phyloP scores from a whole-genome alignment of 139 green algal species.

The Picochlorum costavermella region DNA sequence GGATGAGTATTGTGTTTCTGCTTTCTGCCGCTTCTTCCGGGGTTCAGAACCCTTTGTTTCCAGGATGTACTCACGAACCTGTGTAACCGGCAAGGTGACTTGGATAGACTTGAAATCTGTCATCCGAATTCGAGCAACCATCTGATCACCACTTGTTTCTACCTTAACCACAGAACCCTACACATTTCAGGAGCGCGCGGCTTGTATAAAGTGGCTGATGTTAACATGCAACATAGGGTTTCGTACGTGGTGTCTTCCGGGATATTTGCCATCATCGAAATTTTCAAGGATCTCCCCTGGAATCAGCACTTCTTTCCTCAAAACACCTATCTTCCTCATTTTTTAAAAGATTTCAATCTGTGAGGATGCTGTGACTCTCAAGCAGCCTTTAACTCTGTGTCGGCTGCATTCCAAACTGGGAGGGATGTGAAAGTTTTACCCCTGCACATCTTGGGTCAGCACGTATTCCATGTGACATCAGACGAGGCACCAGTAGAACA shows the following conservation, averaged over 20 bases:
- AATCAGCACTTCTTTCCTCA: slow-evolving; percentile 1
- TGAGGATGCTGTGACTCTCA: no score
- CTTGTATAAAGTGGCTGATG: no score
- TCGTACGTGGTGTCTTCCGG: not conserved
- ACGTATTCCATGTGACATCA: no score
- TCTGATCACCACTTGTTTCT: not conserved
- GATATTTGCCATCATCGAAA: not conserved
- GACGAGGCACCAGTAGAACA: not conserved
- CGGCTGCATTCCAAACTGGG: no score
- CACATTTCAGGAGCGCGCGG: not conserved
- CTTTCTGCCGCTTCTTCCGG: not conserved
- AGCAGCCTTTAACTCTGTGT: no score
- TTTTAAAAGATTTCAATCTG: not conserved
- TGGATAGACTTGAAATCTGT: not conserved
- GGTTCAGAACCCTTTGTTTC: not conserved
- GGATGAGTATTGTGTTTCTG: not conserved
- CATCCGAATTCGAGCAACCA: not conserved
- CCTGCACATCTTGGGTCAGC: no score
- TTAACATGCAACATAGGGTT: no score
- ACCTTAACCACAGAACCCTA: slow-evolving; percentile 2
- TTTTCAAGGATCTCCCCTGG: not conserved
- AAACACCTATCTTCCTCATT: slow-evolving; percentile 1
- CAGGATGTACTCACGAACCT: slow-evolving; percentile 2
- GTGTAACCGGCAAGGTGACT: not conserved
- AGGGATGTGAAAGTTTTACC: no score